Evolutionary conservation across 169 alveolate species (phyloP).

Genomic region (Cryptosporidium ubiquitum): DNA sequence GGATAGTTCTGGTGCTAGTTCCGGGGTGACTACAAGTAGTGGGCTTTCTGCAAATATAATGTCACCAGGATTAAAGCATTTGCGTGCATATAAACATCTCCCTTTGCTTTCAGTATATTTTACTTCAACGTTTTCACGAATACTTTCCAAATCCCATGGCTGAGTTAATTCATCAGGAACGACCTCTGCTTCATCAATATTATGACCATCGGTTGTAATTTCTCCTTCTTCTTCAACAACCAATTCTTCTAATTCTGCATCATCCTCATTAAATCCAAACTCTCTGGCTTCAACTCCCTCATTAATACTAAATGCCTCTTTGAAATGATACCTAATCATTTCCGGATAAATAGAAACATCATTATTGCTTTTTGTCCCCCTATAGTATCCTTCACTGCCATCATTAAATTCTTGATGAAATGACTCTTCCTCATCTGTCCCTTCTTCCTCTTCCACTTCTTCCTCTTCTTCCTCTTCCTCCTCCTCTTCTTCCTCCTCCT

Average conservation of each 20-base stretch:
- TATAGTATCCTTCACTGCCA: not conserved
- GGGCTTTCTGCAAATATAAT: constrained; percentile 85
- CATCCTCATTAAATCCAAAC: constrained; percentile 58
- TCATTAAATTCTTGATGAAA: not conserved
- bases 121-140: constrained; percentile 79
- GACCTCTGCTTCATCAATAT: constrained; percentile 23
- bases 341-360: constrained; percentile 72
- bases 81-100: constrained; percentile 82
- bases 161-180: constrained; percentile 30
- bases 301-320: constrained; percentile 50
- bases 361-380: not conserved
- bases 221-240: constrained; percentile 44
- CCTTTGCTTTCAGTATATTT: constrained; percentile 85
- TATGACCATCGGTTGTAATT: constrained; percentile 9
- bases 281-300: constrained; percentile 64
- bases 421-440: constrained; percentile 1
- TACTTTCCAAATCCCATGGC: constrained; percentile 51
- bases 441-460: not conserved
- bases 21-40: constrained; percentile 82
- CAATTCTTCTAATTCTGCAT: constrained; percentile 14
- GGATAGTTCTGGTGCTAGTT: constrained; percentile 80
- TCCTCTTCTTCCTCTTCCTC: not conserved
- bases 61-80: constrained; percentile 83
- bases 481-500: not conserved
- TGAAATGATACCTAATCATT: constrained; percentile 55